phyloP scores from a whole-genome alignment of 345 rosid species.

The Eucalyptus cladocalyx region DNA sequence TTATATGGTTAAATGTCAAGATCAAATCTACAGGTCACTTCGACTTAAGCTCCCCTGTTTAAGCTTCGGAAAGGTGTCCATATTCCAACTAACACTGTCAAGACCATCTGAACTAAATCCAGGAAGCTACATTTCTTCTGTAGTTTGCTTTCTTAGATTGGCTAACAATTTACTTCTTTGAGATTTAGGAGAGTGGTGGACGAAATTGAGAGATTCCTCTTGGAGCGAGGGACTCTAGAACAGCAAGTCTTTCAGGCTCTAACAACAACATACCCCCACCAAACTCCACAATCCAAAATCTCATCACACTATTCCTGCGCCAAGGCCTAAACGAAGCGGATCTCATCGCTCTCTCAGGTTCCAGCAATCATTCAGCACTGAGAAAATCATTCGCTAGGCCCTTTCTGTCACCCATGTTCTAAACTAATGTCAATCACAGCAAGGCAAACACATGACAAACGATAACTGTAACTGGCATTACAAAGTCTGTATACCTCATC shows the following conservation, averaged over 20 bases:
- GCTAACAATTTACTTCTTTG: neutral
- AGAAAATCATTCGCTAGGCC: neutral
- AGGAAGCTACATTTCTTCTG: neutral
- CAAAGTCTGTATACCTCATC: neutral
- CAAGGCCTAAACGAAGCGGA: slow-evolving; percentile 68
- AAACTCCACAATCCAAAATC: slow-evolving; percentile 83
- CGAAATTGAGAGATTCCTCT: slow-evolving; percentile 82
- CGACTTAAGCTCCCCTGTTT: neutral
- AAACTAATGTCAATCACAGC: neutral
- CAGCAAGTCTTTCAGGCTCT: slow-evolving; percentile 54
- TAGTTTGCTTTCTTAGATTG: neutral
- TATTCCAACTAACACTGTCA: neutral
- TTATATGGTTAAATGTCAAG: neutral
- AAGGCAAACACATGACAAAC: neutral
- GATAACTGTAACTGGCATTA: neutral
- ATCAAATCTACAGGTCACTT: neutral
- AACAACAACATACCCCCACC: slow-evolving; percentile 83
- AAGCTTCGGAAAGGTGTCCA: neutral
- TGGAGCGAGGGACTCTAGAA: slow-evolving; percentile 75
- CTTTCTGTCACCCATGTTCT: neutral
- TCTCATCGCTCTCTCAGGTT: slow-evolving; percentile 84
- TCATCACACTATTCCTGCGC: slow-evolving; percentile 44
- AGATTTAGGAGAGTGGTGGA: slow-evolving; percentile 61
- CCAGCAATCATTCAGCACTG: neutral
- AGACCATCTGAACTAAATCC: neutral